phyloP scores from a whole-genome alignment of 306 rosid genomes.

The Vigna radiata region DNA sequence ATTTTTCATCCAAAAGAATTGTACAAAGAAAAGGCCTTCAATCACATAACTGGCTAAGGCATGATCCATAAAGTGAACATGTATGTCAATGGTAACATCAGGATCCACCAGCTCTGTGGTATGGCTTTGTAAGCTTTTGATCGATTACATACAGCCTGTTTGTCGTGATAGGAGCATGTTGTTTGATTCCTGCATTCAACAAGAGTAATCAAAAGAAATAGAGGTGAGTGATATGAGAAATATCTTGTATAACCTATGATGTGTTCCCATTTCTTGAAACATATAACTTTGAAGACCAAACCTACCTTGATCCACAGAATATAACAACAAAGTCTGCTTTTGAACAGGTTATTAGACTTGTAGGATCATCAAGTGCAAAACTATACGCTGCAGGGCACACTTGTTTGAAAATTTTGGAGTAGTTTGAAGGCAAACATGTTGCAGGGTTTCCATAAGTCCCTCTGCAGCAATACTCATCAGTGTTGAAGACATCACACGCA shows the following conservation, averaged over 20 bases:
- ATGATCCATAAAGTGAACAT: slow-evolving; percentile 36
- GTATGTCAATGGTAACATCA: slow-evolving; percentile 44
- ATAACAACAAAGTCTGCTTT: slow-evolving; percentile 56
- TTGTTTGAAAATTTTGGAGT: slow-evolving; percentile 63
- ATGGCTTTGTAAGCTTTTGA: slow-evolving; percentile 42
- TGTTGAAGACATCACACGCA: slow-evolving; percentile 58
- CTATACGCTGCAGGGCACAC: slow-evolving; percentile 66
- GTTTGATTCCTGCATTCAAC: slow-evolving; percentile 61
- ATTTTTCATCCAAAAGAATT: not conserved
- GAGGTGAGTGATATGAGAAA: not conserved
- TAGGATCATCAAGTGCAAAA: slow-evolving; percentile 61
- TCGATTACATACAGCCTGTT: slow-evolving; percentile 50
- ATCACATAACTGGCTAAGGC: slow-evolving; percentile 40
- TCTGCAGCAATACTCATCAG: slow-evolving; percentile 68
- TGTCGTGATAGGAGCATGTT: slow-evolving; percentile 56
- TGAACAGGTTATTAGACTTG: slow-evolving; percentile 60
- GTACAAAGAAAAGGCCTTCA: slow-evolving; percentile 19
- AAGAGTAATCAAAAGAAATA: slow-evolving; percentile 22
- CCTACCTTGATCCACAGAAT: slow-evolving; percentile 68
- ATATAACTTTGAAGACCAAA: not conserved
- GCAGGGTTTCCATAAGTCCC: slow-evolving; percentile 55
- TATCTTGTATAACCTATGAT: not conserved
- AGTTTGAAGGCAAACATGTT: slow-evolving; percentile 61
- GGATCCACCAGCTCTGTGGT: slow-evolving; percentile 53
- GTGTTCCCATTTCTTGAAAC: not conserved